Conservation (phyloP, 1,284 basidiomycete genomes). For the Ustilago shanxiensis region DNA sequence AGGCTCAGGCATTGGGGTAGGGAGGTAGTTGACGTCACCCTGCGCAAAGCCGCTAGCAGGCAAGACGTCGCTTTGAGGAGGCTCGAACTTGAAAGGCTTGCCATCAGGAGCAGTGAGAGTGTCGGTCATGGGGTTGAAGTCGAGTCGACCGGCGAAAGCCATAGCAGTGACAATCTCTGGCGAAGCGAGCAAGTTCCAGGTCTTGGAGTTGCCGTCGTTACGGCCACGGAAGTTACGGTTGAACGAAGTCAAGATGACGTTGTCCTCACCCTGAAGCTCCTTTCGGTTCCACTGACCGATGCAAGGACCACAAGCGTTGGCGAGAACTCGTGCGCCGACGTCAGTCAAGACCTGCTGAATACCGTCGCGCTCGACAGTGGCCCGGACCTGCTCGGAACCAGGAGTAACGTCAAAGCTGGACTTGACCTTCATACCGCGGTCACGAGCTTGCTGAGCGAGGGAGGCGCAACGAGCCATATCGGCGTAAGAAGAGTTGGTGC, state of each 20-base stretch:
- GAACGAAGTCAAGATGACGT: conserved; percentile 97
- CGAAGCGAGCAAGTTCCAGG: conserved; percentile 98
- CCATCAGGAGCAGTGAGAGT: conserved; percentile 81
- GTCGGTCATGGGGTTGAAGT: conserved; percentile 94
- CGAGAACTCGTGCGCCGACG: conserved; percentile 91
- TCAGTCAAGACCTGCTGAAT: conserved; percentile 84
- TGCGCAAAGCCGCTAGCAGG: conserved; percentile 85
- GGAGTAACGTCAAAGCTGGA: conserved; percentile 97
- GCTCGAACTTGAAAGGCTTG: conserved; percentile 82
- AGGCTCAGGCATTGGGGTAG: conserved; percentile 78
- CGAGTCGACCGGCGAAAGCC: conserved; percentile 91
- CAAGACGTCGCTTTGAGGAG: conserved; percentile 87
- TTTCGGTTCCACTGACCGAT: conserved; percentile 99
- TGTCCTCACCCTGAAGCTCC: conserved; percentile 89
- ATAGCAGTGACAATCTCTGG: conserved; percentile 94
- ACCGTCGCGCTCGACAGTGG: conserved; percentile 94
- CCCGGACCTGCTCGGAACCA: conserved; percentile 96
- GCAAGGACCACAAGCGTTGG: conserved; percentile 98
- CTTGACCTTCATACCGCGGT: conserved; percentile 83
- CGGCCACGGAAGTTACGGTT: conserved; percentile 98
- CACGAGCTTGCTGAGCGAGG: conserved; percentile 89
- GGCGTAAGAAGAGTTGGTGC: conserved; percentile 81
- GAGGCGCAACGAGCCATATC: conserved; percentile 85
- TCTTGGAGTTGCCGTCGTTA: conserved; percentile 94
- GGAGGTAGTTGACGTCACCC: conserved; percentile 84